Conservation (phyloP, 345 rosid genomes). For the Gynandropsis gynandra region DNA sequence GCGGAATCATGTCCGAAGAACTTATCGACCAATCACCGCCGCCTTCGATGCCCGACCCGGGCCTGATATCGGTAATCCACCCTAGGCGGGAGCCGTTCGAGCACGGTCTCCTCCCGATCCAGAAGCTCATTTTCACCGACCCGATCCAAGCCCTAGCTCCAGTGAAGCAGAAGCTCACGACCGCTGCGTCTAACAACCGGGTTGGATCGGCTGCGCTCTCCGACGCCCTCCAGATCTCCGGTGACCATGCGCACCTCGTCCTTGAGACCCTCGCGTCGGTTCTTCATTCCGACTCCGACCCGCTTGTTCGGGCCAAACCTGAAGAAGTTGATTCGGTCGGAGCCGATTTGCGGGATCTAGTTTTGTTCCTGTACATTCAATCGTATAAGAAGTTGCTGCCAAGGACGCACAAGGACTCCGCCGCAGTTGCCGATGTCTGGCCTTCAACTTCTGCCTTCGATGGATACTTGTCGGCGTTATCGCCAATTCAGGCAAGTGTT, state of each 20-base stretch:
- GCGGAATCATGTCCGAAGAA: slow-evolving; percentile 41
- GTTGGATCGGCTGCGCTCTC: slow-evolving; percentile 58
- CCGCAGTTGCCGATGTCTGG: slow-evolving; percentile 96
- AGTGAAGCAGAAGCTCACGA: slow-evolving; percentile 49
- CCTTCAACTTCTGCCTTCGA: slow-evolving; percentile 99
- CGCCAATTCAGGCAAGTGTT: slow-evolving; percentile 83
- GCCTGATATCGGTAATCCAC: slow-evolving; percentile 48
- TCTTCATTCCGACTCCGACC: slow-evolving; percentile 73
- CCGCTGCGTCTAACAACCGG: slow-evolving; percentile 37
- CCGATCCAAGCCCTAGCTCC: slow-evolving; percentile 69
- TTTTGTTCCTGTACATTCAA: slow-evolving; percentile 79
- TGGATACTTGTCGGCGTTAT: slow-evolving; percentile 86
- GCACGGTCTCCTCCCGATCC: slow-evolving; percentile 93
- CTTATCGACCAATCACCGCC: slow-evolving; percentile 46
- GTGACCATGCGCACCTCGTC: slow-evolving; percentile 78
- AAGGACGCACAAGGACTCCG: slow-evolving; percentile 87
- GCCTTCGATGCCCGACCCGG: slow-evolving; percentile 35
- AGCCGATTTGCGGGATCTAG: slow-evolving; percentile 82
- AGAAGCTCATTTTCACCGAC: slow-evolving; percentile 80
- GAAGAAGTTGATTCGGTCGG: slow-evolving; percentile 59
- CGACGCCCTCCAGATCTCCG: slow-evolving; percentile 83
- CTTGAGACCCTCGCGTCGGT: slow-evolving; percentile 84
- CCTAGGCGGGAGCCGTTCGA: slow-evolving; percentile 92
- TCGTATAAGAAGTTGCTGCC: slow-evolving; percentile 90
- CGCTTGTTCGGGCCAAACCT: slow-evolving; percentile 43